Evolutionary conservation across 1,284 basidiomycete species (phyloP).

Genomic region (Schizopora paradoxa): DNA sequence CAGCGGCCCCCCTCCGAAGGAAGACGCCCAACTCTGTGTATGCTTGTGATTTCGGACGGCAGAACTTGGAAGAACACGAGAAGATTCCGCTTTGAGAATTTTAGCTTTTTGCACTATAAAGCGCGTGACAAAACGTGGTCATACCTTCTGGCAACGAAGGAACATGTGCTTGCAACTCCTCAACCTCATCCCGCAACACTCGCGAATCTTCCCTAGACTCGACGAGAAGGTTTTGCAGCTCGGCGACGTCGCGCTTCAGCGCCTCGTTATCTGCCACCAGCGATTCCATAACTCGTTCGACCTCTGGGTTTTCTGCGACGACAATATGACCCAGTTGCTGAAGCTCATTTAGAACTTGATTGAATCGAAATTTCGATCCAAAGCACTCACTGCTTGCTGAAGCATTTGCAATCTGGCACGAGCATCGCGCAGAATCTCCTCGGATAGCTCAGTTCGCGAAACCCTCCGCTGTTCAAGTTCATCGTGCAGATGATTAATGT

Average conservation of each 20-base stretch:
- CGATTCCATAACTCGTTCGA: constrained; percentile 69
- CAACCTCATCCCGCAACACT: constrained; percentile 64
- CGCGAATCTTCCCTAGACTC: constrained; percentile 77
- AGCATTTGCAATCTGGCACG: constrained; percentile 60
- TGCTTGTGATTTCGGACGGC: constrained; percentile 7
- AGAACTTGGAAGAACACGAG: too few relatives aligned
- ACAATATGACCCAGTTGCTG: constrained; percentile 42
- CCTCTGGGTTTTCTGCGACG: constrained; percentile 47
- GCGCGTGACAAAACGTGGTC: constrained; percentile 11
- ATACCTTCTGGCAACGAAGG: constrained; percentile 36
- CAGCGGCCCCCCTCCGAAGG: constrained; percentile 16
- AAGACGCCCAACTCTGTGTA: constrained; percentile 15
- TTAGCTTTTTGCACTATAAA: constrained; percentile 5
- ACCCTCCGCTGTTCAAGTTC: constrained; percentile 60
- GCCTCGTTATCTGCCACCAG: constrained; percentile 80
- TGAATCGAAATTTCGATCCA: constrained; percentile 17
- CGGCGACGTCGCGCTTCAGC: constrained; percentile 74
- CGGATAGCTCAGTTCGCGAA: constrained; percentile 67
- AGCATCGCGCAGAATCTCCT: constrained; percentile 68
- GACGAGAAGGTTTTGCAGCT: constrained; percentile 66
- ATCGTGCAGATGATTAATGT: constrained; percentile 59
- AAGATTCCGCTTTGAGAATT: too few relatives aligned
- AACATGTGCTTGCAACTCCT: constrained; percentile 56
- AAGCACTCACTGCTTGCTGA: constrained; percentile 46
- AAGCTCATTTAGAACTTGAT: constrained; percentile 13